These are phyloP conservation scores for Scytalidium lignicola DNA, from an alignment of 2,329 filamentous ascomycete genomes.

Conservation along the genomic window DNA sequence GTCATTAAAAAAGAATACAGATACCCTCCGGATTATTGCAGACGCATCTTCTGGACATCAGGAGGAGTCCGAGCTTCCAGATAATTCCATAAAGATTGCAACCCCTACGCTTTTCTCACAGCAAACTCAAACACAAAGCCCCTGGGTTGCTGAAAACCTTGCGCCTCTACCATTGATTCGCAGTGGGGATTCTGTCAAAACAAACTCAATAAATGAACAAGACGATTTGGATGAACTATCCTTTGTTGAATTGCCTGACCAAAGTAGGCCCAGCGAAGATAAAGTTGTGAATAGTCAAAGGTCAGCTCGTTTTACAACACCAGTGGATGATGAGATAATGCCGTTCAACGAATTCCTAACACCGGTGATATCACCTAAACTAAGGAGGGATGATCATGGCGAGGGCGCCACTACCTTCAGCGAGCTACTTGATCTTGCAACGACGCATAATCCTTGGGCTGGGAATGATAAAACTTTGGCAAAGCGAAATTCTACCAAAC, in stretches of 20 bases:
- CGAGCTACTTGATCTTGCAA: slow-evolving; percentile 18
- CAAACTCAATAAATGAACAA: not conserved
- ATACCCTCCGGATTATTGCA: not conserved
- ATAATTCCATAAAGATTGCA: not conserved
- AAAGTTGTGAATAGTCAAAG: not conserved
- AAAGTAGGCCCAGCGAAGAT: not conserved
- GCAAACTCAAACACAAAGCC: slow-evolving; percentile 19
- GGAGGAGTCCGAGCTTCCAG: not conserved
- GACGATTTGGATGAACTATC: not conserved
- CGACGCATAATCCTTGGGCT: slow-evolving; percentile 23
- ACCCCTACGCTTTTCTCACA: not conserved
- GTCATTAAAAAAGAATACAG: not conserved
- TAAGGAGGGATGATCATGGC: not conserved
- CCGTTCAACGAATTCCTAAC: slow-evolving; percentile 19
- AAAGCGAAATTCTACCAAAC: slow-evolving; percentile 15
- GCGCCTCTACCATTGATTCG: slow-evolving; percentile 2
- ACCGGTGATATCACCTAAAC: slow-evolving; percentile 10
- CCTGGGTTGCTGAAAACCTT: slow-evolving; percentile 17
- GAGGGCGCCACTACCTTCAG: slow-evolving; percentile 8
- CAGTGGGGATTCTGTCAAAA: not conserved
- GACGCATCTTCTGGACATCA: not conserved
- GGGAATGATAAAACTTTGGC: slow-evolving; percentile 9
- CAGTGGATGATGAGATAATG: slow-evolving; percentile 8
- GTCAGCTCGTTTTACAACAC: slow-evolving; percentile 9
- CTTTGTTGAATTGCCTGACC: not conserved